Base-by-base conservation (phyloP, 768 basidiomycete genomes). In the Tricholoma saponaceum region DNA sequence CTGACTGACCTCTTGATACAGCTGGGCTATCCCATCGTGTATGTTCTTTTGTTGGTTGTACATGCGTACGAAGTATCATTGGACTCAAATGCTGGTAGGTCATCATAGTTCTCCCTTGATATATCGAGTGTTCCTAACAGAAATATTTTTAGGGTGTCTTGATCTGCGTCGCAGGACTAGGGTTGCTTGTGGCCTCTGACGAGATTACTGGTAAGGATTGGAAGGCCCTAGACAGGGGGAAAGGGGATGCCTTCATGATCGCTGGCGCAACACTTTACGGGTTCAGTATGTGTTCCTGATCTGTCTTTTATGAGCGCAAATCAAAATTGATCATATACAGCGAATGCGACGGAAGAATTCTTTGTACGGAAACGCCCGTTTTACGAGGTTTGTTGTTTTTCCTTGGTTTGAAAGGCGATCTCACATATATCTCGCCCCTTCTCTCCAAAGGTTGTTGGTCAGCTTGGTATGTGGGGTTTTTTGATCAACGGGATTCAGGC, bases 1-100 rank as follows among this genome's bases (percentile, higher is more conserved):
- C 26, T 30, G 39, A 60, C 22, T 65, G 28, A 1, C 25, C 32
- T 62, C 58, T 35, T 23, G 5, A 53, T 56, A 7, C 49, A 90
- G 88, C 54, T 93, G 91, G 92, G 92, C 92, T 0, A 95, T 92
- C 64, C 92, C 92, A 23, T 82, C 90, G 12, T 94, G 92, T 70
- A 74, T 94, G 68, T 80, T 90, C 72, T 85, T 94, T 71, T 86
- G 85, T 28, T 95, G 86, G 83, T 53, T 94, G 8, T 94, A 90
- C 72, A 85, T 94, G 83, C 82, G 87, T 33, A 82, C 84, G 14
- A 83, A 69, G 67, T 93, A 90, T 68, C 88, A 90, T 57, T 92
- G 88, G 88, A 90, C 89, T 0, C 92, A 95, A 72, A 61, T 92
- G 39, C 66, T 92, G 58, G 90, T 90, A 43, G 52, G 85, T 41